A percentile compares a stretch with the other conserved stretches of the same genome.
Evolutionary conservation across 208 protist genomes (phyloP).

Genomic region (Leishmania aethiopica): DNA sequence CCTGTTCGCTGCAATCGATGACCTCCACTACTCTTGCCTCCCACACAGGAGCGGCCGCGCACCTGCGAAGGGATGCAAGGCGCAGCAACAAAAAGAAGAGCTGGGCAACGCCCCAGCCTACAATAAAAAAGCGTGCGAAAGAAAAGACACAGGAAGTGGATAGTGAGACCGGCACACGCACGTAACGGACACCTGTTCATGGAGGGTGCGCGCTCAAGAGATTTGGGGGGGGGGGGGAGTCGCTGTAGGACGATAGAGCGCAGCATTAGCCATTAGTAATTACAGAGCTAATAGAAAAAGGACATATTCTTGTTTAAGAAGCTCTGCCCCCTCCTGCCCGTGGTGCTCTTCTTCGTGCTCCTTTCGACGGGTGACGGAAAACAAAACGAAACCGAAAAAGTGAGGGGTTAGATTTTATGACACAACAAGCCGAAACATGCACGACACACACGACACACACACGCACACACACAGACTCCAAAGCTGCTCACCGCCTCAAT

Average conservation of each 20-base stretch:
- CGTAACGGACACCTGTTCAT: not conserved
- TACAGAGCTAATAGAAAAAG: not conserved
- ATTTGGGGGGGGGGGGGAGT: no score
- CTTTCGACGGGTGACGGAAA: no score
- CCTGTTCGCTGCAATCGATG: not conserved
- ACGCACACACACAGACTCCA: no score
- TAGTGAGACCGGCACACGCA: not conserved
- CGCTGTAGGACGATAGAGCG: not conserved
- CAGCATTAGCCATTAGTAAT: slow-evolving; percentile 3
- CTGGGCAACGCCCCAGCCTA: not conserved
- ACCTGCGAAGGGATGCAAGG: not conserved
- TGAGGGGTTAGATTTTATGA: not conserved
- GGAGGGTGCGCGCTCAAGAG: not conserved
- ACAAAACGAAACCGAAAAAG: no score
- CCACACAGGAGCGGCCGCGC: not conserved
- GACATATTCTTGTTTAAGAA: not conserved
- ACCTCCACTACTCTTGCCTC: not conserved
- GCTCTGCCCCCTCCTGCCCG: not conserved
- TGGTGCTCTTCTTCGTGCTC: not conserved
- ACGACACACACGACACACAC: not conserved
- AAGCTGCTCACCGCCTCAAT: not conserved
- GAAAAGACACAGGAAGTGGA: not conserved
- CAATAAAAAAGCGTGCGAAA: not conserved
- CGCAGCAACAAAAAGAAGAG: not conserved
- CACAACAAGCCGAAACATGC: not conserved